phyloP scores from a whole-genome alignment of 2,329 filamentous ascomycete species.

The Grosmannia huntii region DNA sequence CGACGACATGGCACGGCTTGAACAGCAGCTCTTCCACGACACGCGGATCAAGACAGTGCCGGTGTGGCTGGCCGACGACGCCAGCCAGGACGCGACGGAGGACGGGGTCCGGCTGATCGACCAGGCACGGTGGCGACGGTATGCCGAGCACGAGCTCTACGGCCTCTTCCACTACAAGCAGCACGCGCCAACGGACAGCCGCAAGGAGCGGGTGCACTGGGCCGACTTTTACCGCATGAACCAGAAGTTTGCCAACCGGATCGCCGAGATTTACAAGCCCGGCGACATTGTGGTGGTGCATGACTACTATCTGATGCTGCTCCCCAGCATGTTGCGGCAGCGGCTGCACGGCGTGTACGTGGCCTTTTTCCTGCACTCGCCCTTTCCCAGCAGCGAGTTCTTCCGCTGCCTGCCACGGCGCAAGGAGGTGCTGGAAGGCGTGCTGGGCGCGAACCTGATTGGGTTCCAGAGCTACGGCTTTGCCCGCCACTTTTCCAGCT shows the following conservation, averaged over 20 bases:
- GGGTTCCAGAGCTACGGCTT: constrained; percentile 95
- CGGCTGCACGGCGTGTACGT: constrained; percentile 82
- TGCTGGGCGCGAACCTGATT: constrained; percentile 82
- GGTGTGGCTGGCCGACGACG: constrained; percentile 77
- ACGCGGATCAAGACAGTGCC: constrained; percentile 69
- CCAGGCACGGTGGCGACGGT: constrained; percentile 76
- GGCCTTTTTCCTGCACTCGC: constrained; percentile 85
- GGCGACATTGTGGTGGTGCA: constrained; percentile 89
- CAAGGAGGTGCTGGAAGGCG: constrained; percentile 81
- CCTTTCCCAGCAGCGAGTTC: constrained; percentile 94
- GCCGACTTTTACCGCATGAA: constrained; percentile 90
- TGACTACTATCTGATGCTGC: constrained; percentile 84
- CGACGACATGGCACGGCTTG: constrained; percentile 59
- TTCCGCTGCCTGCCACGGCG: constrained; percentile 76
- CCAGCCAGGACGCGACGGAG: constrained; percentile 39
- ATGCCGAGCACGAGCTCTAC: constrained; percentile 84
- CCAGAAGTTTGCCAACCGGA: constrained; percentile 79
- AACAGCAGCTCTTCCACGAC: constrained; percentile 59
- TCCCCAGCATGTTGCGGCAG: constrained; percentile 80
- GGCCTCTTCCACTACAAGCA: constrained; percentile 94
- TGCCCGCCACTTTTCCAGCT: constrained; percentile 86
- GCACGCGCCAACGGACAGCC: constrained; percentile 77
- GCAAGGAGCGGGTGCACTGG: constrained; percentile 72
- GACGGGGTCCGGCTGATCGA: constrained; percentile 66
- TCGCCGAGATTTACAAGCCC: constrained; percentile 78